Conservation (phyloP, 2,329 filamentous ascomycete genomes). For the Stachybotrys echinatus region DNA sequence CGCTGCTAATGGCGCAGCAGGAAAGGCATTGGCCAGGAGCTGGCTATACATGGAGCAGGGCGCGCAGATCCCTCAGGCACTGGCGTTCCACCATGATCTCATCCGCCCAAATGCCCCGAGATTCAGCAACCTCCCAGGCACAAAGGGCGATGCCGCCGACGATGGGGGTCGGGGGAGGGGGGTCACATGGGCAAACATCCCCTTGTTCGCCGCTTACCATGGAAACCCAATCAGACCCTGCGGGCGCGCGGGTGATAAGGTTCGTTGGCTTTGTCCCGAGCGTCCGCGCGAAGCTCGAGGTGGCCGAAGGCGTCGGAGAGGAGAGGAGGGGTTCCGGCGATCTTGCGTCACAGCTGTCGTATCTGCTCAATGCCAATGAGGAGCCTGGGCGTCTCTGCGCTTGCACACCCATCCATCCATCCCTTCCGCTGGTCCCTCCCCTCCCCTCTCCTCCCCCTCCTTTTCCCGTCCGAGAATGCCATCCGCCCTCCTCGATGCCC, state of each 20-base stretch:
- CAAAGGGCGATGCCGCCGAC: no score
- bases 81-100: neutral
- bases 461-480: neutral
- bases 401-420: no score
- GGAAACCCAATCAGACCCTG: no score
- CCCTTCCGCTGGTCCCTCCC: neutral
- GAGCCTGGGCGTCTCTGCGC: neutral
- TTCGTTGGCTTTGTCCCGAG: neutral
- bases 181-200: no score
- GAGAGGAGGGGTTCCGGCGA: conserved; percentile 1
- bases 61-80: neutral
- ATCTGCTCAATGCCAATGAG: neutral
- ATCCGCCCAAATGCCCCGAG: neutral
- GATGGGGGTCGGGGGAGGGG: no score
- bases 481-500: neutral
- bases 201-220: no score
- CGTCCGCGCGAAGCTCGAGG: neutral
- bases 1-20: neutral
- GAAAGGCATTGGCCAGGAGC: neutral
- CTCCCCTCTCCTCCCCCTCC: neutral
- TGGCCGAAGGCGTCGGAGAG: neutral
- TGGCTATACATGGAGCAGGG: neutral
- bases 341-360: conserved; percentile 1
- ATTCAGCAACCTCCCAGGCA: no score
- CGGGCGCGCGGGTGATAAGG: no score